Evolutionary conservation across 163 green algal genomes (phyloP), one percentile per base, ranked within the genome.

Genomic region (Chlorella variabilis): DNA sequence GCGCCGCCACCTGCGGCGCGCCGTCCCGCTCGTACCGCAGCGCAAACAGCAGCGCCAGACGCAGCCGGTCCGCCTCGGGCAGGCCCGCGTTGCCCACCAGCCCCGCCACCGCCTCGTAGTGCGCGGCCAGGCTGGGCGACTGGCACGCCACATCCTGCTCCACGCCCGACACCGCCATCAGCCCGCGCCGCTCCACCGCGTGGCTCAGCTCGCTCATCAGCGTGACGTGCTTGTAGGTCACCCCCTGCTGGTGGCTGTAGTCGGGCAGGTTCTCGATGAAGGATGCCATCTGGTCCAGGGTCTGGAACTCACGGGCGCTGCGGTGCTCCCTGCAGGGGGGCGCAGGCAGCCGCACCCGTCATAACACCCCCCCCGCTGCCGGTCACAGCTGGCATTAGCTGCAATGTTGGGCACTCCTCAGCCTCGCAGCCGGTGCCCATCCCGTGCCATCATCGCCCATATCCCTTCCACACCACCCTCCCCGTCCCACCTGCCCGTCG

Each of bases 201-300:
- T 91, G 85, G 31, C 80, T 93, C 38, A 99, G 87, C 89, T 97
- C 91, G 17, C 84, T 92, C 87, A 99, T 95, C n/a, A 99, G 85
- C 49, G 95, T 94, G 18, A 99, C 96, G 87, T 99, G 97, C 91
- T 99, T 99, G 71, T 90, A 92, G 20, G 97, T 82, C 91, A 80
- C 94, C 93, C 78, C 88, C 85, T 96, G 90, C 75, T 95, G 87
- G n/a, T 88, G 86, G 56, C 83, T 91, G 87, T 98, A 98, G 78
- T 98, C 95, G 20, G 84, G 84, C 71, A 94, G 90, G 83, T 94
- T 92, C 82, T 99, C 96, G 65, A 99, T 91, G 80, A 99, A 98
- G 15, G 90, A 88, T 62, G 89, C 87, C 95, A 99, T 99, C 86
- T 99, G 96, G 74, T 98, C 94, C 49, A 98, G 91, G 18, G 87